Evolutionary conservation across 176 grass and related monocot species (phyloP), one percentile per base, ranked within the genome.

Genomic region (Dendrocalamus sinicus): DNA sequence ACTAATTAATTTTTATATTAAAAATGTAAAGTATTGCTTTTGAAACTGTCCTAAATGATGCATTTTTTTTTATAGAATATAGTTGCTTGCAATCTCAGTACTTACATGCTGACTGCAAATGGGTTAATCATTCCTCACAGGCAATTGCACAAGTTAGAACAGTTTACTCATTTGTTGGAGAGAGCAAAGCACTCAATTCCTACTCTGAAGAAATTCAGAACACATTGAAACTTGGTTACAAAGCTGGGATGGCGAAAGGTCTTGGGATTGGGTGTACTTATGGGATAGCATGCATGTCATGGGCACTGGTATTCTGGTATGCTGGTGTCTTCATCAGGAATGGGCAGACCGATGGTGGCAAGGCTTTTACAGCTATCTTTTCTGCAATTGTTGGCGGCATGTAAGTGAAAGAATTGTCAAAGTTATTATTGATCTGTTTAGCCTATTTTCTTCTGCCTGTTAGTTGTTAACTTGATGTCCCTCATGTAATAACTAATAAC

Each of bases 271-370:
- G 96, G 15, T 99, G 92, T 77, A 99, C 97, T 44, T 99, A 99
- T 74, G 97, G 93, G 32, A 96, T 96, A 82, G 93, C 94, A 23
- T 99, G 93, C 92, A 96, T 96, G 93, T 96, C 97, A 83, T 99
- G 97, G 97, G 97, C 97, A 28, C 64, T 99, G 13, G 94, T 99
- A 52, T 96, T 99, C 82, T 96, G 97, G 97, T 99, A 99, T 66
- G 97, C 97, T 9, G 97, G 97, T 46, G 94, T 99, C 62, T 96
- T 99, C 88, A 94, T 99, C 77, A 68, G 97, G 83, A 94, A 94
- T 91, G 94, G 94, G 69, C 90, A 94, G 72, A 92, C 86, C 11
- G 92, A 99, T 73, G 97, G 97, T 60, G 97, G 97, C 15, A 99
- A 99, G 67, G 97, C 97, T 32, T 99, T 99, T 86, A 99, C 97